Evolutionary conservation across 2,329 filamentous ascomycete species (phyloP).

Genomic region (Colletotrichum salicis): DNA sequence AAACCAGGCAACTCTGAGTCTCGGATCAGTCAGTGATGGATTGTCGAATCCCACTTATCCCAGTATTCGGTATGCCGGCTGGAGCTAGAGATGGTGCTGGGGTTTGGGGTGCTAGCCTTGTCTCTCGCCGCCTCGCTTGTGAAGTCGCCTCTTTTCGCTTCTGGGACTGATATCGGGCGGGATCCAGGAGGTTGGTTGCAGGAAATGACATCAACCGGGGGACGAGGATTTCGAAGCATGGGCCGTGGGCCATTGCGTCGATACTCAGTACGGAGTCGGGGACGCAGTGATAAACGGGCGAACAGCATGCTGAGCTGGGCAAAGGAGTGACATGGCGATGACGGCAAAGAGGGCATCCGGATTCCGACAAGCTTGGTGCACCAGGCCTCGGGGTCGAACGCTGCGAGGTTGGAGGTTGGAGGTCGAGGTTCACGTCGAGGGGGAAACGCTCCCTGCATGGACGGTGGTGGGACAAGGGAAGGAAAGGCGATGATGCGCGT

Average conservation of each 20-base stretch:
- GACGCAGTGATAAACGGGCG: background rate
- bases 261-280: background rate
- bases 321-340: background rate
- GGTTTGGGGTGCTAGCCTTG: background rate
- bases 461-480: background rate
- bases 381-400: background rate
- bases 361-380: background rate
- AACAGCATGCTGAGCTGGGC: too few relatives aligned
- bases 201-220: conserved; percentile 31
- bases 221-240: conserved; percentile 3
- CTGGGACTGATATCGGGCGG: background rate
- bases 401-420: conserved; percentile 4
- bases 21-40: background rate
- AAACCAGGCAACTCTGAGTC: background rate
- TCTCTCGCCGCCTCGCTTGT: conserved; percentile 18
- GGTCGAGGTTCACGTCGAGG: background rate
- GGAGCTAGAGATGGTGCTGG: conserved; percentile 15
- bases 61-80: background rate
- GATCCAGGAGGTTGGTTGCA: conserved; percentile 26
- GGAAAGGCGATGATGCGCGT: background rate
- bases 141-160: conserved; percentile 22
- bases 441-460: conserved; percentile 33
- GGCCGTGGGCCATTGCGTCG: conserved; percentile 1
- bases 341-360: background rate
- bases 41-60: background rate